phyloP scores from a whole-genome alignment of 345 rosid genomes.

The Brassica carinata region DNA sequence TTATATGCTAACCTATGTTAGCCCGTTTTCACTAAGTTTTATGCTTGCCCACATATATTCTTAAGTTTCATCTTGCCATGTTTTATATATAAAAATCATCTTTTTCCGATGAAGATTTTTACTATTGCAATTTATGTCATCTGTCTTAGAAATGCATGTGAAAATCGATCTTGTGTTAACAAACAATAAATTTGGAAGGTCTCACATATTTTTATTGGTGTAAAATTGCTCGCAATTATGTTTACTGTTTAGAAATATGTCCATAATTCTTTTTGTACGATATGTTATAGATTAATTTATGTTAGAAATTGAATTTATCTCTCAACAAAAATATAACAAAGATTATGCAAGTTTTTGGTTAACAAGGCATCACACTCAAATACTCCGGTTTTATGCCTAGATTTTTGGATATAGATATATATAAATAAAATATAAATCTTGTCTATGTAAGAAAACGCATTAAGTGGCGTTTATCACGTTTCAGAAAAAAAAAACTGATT shows the following conservation, averaged over 20 bases:
- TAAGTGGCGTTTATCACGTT: constrained; percentile 18
- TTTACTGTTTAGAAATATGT: too few species aligned
- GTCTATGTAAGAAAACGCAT: constrained; percentile 1
- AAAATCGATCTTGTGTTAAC: too few species aligned
- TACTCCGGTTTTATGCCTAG: constrained; percentile 18
- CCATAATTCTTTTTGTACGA: neutral
- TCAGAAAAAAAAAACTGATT: neutral
- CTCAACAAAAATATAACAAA: neutral
- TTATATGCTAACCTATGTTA: too few species aligned
- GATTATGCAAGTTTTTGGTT: constrained; percentile 13
- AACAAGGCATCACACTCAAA: constrained; percentile 9
- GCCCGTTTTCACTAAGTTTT: too few species aligned
- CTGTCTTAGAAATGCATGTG: too few species aligned
- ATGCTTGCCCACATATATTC: too few species aligned
- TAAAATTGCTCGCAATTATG: too few species aligned
- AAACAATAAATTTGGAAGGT: too few species aligned
- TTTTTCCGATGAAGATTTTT: too few species aligned
- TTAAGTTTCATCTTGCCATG: too few species aligned
- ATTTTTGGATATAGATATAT: constrained; percentile 23
- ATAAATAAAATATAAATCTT: neutral
- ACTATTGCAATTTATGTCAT: neutral
- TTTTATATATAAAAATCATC: too few species aligned
- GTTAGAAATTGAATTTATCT: neutral
- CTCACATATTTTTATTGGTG: too few species aligned
- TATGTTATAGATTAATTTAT: neutral